Evolutionary conservation across 2,329 filamentous ascomycete genomes (phyloP).

Genomic region (Aspergillus melleus): DNA sequence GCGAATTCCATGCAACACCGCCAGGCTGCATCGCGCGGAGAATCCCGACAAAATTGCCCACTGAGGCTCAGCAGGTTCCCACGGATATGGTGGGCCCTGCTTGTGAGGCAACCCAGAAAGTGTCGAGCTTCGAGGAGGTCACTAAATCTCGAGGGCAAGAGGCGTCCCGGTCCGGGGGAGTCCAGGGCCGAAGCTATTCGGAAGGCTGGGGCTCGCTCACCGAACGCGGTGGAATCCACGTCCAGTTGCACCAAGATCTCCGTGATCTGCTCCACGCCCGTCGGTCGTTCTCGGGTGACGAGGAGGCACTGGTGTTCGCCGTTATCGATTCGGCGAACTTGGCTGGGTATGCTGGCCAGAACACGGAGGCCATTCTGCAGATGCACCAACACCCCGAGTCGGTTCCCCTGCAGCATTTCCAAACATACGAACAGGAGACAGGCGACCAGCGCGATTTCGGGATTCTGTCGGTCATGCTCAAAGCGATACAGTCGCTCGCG

Average conservation of each 20-base stretch:
- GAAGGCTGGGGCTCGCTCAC: background rate
- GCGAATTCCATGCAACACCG: background rate
- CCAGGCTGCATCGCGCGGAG: background rate
- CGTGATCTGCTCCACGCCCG: background rate
- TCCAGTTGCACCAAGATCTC: slow-evolving; percentile 1
- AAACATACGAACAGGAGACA: slow-evolving; percentile 41
- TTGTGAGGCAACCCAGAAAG: background rate
- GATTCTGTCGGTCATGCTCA: background rate
- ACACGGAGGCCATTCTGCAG: slow-evolving; percentile 5
- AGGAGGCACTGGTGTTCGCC: background rate
- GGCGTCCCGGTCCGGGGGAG: background rate
- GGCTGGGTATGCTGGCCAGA: background rate
- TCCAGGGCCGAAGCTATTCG: background rate
- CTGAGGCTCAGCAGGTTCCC: slow-evolving; percentile 1
- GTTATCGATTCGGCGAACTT: background rate
- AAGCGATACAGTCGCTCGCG: background rate
- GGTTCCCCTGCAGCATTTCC: slow-evolving; percentile 34
- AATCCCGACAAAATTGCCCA: background rate
- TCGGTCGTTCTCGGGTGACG: background rate
- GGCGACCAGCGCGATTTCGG: slow-evolving; percentile 31
- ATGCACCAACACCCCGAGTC: background rate
- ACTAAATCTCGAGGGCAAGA: background rate
- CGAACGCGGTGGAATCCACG: slow-evolving; percentile 2
- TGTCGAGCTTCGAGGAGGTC: background rate
- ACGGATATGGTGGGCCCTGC: background rate